Conservation (phyloP, 2,329 filamentous ascomycete species). For the Neophaeococcomyces aloes region DNA sequence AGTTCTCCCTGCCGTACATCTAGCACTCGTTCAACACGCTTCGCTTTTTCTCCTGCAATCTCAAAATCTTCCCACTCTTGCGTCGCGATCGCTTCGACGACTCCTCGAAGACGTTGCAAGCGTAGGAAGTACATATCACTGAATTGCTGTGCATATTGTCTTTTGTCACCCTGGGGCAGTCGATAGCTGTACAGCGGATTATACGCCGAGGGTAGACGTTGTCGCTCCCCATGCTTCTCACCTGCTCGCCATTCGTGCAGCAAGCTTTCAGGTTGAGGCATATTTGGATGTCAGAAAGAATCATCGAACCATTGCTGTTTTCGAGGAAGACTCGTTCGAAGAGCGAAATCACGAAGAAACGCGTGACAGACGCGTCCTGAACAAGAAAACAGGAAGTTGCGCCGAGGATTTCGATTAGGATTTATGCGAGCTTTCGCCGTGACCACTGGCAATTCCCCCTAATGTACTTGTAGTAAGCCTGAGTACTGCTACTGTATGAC, state of each 20-base stretch:
- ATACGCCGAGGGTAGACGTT: conserved; percentile 47
- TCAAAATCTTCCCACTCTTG: conserved; percentile 67
- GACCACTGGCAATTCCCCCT: no score
- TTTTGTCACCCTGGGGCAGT: conserved; percentile 52
- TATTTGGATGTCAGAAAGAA: no score
- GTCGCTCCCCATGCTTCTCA: conserved; percentile 41
- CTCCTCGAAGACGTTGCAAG: conserved; percentile 74
- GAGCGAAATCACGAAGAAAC: no score
- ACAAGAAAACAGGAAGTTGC: no score
- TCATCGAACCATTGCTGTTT: no score
- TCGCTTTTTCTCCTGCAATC: conserved; percentile 65
- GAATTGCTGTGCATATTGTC: conserved; percentile 87
- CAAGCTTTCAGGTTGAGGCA: conserved; percentile 5
- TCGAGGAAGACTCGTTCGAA: no score
- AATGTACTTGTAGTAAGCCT: no score
- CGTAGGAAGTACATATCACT: conserved; percentile 96
- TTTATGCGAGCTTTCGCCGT: no score
- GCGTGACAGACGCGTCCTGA: no score
- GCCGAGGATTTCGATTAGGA: no score
- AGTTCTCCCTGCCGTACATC: conserved; percentile 92
- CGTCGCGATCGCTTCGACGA: conserved; percentile 61
- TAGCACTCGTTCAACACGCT: conserved; percentile 73
- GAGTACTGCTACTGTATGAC: no score
- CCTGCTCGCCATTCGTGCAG: conserved; percentile 18
- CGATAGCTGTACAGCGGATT: conserved; percentile 64